These are phyloP conservation scores for Eimeria brunetti DNA, from an alignment of 169 alveolate genomes.

Conservation along the genomic window DNA sequence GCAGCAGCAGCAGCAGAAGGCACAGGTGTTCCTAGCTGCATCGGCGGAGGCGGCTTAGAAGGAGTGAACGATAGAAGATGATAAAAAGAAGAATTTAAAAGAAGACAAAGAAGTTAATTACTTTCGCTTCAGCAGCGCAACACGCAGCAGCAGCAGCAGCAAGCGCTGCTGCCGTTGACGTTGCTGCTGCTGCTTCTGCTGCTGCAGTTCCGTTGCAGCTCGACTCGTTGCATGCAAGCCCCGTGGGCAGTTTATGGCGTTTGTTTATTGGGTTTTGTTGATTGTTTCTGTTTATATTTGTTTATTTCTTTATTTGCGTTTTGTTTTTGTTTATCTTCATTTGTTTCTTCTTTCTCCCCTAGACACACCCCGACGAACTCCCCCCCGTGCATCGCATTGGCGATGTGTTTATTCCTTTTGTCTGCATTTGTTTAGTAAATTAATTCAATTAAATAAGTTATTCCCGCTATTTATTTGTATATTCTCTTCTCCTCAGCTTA, in stretches of 20 bases:
- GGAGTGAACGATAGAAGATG: not conserved
- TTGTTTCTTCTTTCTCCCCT: too few relatives aligned
- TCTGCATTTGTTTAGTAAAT: too few relatives aligned
- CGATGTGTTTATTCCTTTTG: too few relatives aligned
- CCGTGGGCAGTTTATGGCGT: constrained; percentile 7
- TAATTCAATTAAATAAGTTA: too few relatives aligned
- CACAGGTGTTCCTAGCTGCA: not conserved
- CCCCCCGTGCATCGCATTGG: too few relatives aligned
- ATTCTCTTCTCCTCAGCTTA: too few relatives aligned
- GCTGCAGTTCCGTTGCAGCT: not conserved
- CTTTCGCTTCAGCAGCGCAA: not conserved
- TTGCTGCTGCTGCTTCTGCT: constrained; percentile 20
- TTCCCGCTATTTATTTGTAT: too few relatives aligned
- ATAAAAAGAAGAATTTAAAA: not conserved
- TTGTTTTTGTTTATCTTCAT: too few relatives aligned
- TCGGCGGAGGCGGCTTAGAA: not conserved
- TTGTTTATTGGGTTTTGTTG: not conserved
- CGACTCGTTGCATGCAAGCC: not conserved
- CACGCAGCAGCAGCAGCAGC: not conserved
- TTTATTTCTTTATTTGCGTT: too few relatives aligned
- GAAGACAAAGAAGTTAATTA: not conserved
- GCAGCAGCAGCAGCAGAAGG: not conserved
- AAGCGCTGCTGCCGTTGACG: not conserved
- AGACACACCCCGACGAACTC: too few relatives aligned
- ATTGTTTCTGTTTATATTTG: not conserved